Evolutionary conservation across 129 eudicot genomes (phyloP).

Genomic region (Flaveria bidentis): DNA sequence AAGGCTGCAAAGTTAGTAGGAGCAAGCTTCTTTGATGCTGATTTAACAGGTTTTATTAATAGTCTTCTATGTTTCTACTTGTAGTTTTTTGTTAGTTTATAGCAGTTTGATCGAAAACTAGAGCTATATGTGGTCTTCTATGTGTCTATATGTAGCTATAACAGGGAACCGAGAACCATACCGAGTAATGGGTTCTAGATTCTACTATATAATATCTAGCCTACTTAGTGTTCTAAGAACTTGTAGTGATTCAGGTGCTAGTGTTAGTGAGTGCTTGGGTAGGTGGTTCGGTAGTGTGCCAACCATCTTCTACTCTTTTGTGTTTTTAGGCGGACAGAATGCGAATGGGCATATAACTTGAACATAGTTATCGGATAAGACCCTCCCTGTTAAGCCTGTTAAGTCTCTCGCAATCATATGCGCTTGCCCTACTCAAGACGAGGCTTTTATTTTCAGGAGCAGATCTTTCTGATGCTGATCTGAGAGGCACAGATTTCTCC

Average conservation of each 20-base stretch:
- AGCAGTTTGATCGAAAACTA: not conserved
- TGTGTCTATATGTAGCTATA: not conserved
- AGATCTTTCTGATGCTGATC: constrained; percentile 96
- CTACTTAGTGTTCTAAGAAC: not conserved
- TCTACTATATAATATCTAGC: no score
- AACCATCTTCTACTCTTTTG: not conserved
- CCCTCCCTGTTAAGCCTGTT: not conserved
- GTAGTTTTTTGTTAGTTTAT: constrained; percentile 2
- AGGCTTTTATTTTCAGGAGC: constrained; percentile 62
- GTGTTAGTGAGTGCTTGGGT: not conserved
- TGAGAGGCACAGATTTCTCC: constrained; percentile 96
- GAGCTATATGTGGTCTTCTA: not conserved
- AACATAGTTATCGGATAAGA: not conserved
- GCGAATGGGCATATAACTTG: not conserved
- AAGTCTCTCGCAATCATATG: not conserved
- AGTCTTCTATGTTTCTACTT: not conserved
- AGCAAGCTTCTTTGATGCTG: constrained; percentile 99
- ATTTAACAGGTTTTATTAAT: constrained; percentile 68
- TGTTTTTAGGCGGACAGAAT: not conserved
- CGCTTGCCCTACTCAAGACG: not conserved
- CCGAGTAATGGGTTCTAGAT: no score
- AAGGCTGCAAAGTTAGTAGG: constrained; percentile 85
- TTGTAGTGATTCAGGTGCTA: not conserved
- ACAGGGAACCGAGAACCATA: not conserved
- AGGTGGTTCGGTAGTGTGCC: not conserved